Base-by-base conservation (phyloP, 805 yeast species). In the Myxozyma neotropica region DNA sequence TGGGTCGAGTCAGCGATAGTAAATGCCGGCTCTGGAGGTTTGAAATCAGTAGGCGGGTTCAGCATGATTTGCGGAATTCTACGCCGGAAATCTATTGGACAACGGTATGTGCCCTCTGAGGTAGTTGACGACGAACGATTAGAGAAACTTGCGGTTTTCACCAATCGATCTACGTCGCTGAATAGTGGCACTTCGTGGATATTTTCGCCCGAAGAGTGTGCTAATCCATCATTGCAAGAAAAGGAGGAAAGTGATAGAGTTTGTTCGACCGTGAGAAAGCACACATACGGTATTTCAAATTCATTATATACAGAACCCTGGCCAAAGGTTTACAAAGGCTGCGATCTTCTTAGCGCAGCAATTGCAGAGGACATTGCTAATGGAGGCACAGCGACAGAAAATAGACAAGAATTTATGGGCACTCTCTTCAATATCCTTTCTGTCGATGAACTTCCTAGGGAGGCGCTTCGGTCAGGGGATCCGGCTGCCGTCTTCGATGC, bases 251-350 rank as follows among this genome's bases (percentile, higher is more conserved):
- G 33, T 27, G 26, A 44, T 15, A 36, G 29, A 27, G 13, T 60
- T 21, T 57, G 52, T 27, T 6, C 36, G 1, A 33, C 53, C 3
- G 52, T 49, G 7, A 48, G 59, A 29, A 62, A 72, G 17, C 69
- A 72, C 7, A 78, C 83, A 0, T 76, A 85, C 55, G 88, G 89
- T 1, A 68, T 88, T 13, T 86, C 92, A 0, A 88, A 88, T 69
- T 86, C 92, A 1, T 73, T 82, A n/a, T 81, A 77, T 65, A 76
- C 79, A 31, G 77, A 83, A 26, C 87, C 89, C 5, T 92, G 98
- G 97, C 80, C 81, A 0, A 93, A 92, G 68, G 87, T 87, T 0
- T 65, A 69, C 3, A 54, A 74, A 4, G 97, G 93, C 0, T 80
- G 77, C 71, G 69, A 69, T 67, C 76, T 71, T 58, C 72, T 84